Base-by-base conservation (phyloP, 768 basidiomycete genomes). In the Lactarius vividus region DNA sequence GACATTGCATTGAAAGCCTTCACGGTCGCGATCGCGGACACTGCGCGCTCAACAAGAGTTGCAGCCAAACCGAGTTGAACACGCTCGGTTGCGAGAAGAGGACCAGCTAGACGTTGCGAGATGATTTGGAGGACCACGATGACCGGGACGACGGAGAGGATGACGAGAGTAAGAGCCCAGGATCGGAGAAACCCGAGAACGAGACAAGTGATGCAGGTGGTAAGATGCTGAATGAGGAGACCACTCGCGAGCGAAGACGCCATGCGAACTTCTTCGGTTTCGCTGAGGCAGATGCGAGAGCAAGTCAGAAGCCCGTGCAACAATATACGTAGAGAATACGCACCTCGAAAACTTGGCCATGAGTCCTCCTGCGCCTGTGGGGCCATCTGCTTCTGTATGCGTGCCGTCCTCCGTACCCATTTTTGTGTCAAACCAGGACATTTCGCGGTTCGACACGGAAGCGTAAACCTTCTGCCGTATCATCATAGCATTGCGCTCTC, bases 261-360 rank as follows among this genome's bases (percentile, higher is more conserved):
- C 66, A 87, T 81, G 49, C 96, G 88, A 53, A 97, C 90, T 68
- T 97, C 92, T 76, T 98, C 94, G 8, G 96, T 97, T 77, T 98
- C 96, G 69, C 95, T 98, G 72, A 5, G 63, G 18, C 57, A 39
- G 55, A 53, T 52, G 3, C 11, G 8, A 44, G 20, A 6, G 55
- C 53, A 5, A 71, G 60, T 60, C 69, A 33, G 57, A 58, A 39
- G 13, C 4, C 6, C 2, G 23, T 35, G 3, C 28, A 8, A 7
- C 0, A 16, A 16, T n/a, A 15, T 16, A 20, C 54, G 46, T 40
- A 52, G 40, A 18, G 26, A n/a, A 23, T 15, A 72, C 75, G 52
- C 63, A 92, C 94, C 87, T 86, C 39, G 90, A 84, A 75, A 97
- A 98, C 73, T 94, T 92, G 61, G 92, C 88, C 94, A 96, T 96